Evolutionary conservation across 2,329 filamentous ascomycete genomes (phyloP), one percentile per base, ranked within the genome.

Genomic region (Pleoardoris graminearum): DNA sequence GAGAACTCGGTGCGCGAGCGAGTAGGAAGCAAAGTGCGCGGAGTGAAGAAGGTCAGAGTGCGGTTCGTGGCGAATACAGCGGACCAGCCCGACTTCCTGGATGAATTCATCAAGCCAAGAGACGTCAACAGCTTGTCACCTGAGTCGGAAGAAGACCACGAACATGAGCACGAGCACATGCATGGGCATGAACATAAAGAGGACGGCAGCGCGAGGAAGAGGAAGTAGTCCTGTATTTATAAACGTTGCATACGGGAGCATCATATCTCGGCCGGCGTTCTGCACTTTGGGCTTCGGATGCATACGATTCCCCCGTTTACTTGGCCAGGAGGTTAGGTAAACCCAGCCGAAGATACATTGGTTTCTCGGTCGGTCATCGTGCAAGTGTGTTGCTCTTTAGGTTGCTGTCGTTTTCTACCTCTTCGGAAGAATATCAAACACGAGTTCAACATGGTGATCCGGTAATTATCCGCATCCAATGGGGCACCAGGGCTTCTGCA

Each of bases 1-100:
- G 94, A 99, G 73, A 83, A 88, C 30, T 77, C 80, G 2, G 81
- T 97, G 30, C 84, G 94, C 54, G 81, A 85, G 38, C 81, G 81
- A 51, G 82, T 97, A 22, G 91, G 90, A 23, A 78, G 80, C 55
- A 89, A 88, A 61, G 89, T 97, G 12, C 85, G 90, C 54, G 93
- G 94, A 1, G 90, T 94, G 33, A 87, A 91, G 71, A 85, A 89
- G 58, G 83, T 99, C 29, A 87, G 89, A 56, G 82, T 97, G 46
- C 86, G 91, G 36, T 97, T 97, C 69, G 84, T 94, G 25, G 83
- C 88, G 32, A 84, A 84, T 61, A 86, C 89, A 16, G 79, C 81
- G 23, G 73, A 66, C n/a, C 63, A 67, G 39, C 77, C 77, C 35
- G 80, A 82, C 50, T 82, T 87, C 64, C 86, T 89, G 55, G 89